Base-by-base conservation (phyloP, 306 rosid genomes). In the Heteromeles arbutifolia region DNA sequence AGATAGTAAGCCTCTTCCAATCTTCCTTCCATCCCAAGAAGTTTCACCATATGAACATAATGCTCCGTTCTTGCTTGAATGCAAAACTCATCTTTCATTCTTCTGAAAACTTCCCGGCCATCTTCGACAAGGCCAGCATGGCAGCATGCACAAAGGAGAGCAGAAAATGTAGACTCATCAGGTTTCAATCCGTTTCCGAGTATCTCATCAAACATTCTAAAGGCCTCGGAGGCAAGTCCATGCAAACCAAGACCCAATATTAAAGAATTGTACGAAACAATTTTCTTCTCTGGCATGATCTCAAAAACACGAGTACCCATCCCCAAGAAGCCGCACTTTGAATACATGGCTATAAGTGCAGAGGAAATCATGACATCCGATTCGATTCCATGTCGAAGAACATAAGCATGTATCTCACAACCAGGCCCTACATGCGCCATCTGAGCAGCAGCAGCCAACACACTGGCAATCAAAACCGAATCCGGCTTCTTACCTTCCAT, bases 11-110 rank as follows among this genome's bases (percentile, higher is more conserved):
- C 97, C 87, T 90, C 93, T 79, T 89, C 96, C 74, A 89, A 80
- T 77, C 77, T 80, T 45, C 96, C 96, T 53, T 85, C 88, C 90
- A 81, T 83, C 41, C 98, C 98, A 43, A 95, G 87, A 83, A 90
- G 97, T 82, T 88, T 95, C 72, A 92, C 95, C 86, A 95, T 76
- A 86, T 92, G 84, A 85, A 95, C 96, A 83, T 84, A 85, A 81
- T 95, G 98, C 67, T 92, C 96, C 19, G 86, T 59, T 83, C 85
- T 84, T 65, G 91, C 79, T 69, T 83, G 80, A 70, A 89, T 80
- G 79, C 68, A 34, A 82, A 88, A 95, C 52, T 87, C 87, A 15
- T 85, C 81, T 77, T 81, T 77, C 98, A 95, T 95, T 84, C 77
- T 80, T 69, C 29, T 78, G 77, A 92, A 92, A 80, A 95, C 77